Percentiles rank a stretch among this genome's conserved stretches.
Conservation (phyloP, 768 basidiomycete species). For the Boletus rex-veris region DNA sequence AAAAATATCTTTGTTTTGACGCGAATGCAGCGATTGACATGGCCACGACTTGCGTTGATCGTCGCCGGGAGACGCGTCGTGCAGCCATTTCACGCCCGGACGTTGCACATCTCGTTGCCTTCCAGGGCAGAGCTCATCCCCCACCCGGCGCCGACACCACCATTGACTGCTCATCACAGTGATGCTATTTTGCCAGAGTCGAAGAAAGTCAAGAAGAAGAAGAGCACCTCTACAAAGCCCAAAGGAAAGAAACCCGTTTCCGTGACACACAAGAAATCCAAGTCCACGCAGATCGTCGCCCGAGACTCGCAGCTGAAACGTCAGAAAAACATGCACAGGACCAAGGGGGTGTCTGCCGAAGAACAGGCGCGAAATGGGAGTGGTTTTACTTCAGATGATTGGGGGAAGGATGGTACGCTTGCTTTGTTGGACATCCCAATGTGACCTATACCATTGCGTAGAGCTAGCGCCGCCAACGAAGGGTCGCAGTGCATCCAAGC, state of each 20-base stretch:
- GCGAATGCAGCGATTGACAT: background rate
- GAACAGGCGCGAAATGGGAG: background rate
- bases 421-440: background rate
- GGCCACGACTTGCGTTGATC: slow-evolving; percentile 8
- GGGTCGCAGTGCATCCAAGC: background rate
- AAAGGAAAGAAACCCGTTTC: background rate
- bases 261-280: slow-evolving; percentile 3
- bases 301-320: background rate
- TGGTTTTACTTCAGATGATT: slow-evolving; percentile 15
- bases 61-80: slow-evolving; percentile 18
- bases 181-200: background rate
- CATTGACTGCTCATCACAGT: background rate
- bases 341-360: background rate
- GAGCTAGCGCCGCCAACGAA: slow-evolving; percentile 15
- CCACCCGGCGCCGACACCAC: background rate
- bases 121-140: background rate
- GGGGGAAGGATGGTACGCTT: slow-evolving; percentile 26
- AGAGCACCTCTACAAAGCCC: background rate
- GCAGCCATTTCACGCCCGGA: slow-evolving; percentile 11
- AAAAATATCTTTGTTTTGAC: background rate
- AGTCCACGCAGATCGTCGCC: background rate
- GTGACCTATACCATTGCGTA: background rate
- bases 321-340: slow-evolving; percentile 1
- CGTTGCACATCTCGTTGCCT: slow-evolving; percentile 5
- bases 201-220: background rate